These are phyloP conservation scores for Claviceps purpurea DNA, from an alignment of 2,329 filamentous ascomycete species.

Conservation along the genomic window DNA sequence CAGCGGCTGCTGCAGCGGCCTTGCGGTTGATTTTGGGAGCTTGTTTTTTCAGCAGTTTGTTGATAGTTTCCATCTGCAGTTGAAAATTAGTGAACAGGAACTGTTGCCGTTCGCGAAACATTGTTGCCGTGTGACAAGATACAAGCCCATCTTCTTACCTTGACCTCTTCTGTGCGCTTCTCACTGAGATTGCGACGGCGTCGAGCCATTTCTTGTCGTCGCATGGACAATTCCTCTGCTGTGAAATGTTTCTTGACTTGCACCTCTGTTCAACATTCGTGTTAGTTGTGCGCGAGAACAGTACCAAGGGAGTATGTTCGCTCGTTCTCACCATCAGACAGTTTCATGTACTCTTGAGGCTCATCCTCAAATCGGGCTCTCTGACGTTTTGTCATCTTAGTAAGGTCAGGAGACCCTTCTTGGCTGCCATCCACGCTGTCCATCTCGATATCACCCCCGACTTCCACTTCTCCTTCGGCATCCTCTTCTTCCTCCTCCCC, in stretches of 20 bases:
- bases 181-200: slow-evolving; percentile 49
- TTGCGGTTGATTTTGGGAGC: slow-evolving; percentile 58
- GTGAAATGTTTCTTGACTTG: slow-evolving; percentile 51
- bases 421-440: slow-evolving; percentile 34
- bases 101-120: neutral
- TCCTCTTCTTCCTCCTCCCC: slow-evolving; percentile 8
- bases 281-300: neutral
- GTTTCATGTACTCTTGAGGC: slow-evolving; percentile 42
- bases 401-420: slow-evolving; percentile 38
- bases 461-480: slow-evolving; percentile 24
- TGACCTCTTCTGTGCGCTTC: slow-evolving; percentile 51
- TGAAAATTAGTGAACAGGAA: neutral
- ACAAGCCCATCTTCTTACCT: slow-evolving; percentile 25
- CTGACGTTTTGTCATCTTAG: slow-evolving; percentile 49
- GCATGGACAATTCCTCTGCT: slow-evolving; percentile 48
- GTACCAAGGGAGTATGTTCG: neutral
- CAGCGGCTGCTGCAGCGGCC: slow-evolving; percentile 25
- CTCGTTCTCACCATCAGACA: slow-evolving; percentile 39
- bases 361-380: slow-evolving; percentile 44
- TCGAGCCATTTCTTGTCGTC: slow-evolving; percentile 48
- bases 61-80: slow-evolving; percentile 72
- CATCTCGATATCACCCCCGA: slow-evolving; percentile 22
- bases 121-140: neutral
- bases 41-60: slow-evolving; percentile 78
- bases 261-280: slow-evolving; percentile 35